Percentiles rank a stretch among this genome's conserved stretches.
These are phyloP conservation scores for Fusarium xylarioides DNA, from an alignment of 2,329 filamentous ascomycete species.

Conservation along the genomic window DNA sequence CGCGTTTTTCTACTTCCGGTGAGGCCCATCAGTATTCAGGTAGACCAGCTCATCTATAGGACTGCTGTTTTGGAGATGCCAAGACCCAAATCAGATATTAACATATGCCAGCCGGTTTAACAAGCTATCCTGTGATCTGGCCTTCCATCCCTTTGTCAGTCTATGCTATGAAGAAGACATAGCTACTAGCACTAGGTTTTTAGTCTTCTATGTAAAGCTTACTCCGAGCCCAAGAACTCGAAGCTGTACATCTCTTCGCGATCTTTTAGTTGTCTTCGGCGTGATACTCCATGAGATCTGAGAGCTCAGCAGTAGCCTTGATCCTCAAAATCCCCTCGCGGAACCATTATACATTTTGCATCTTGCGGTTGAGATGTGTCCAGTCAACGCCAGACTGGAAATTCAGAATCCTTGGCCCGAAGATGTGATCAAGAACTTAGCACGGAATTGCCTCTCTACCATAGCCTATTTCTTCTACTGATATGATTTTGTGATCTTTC, in stretches of 20 bases:
- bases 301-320: neutral
- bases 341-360: neutral
- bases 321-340: neutral
- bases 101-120: neutral
- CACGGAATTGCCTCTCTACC: too few species aligned
- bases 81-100: accelerated
- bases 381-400: neutral
- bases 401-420: too few species aligned
- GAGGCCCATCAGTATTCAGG: neutral
- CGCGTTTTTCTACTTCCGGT: neutral
- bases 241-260: neutral
- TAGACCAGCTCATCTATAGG: neutral
- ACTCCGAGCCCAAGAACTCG: neutral
- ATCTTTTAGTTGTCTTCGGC: neutral
- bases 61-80: neutral
- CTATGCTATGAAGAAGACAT: neutral
- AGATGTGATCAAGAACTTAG: neutral
- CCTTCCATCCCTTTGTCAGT: accelerated
- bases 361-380: neutral
- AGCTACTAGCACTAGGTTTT: neutral
- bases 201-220: neutral
- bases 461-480: accelerated
- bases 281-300: neutral
- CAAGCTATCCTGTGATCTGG: neutral
- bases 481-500: neutral